A percentile compares a stretch with the other conserved stretches of the same genome.
These are phyloP conservation scores for Eucalyptus curtisii DNA, from an alignment of 345 rosid genomes.

Conservation along the genomic window DNA sequence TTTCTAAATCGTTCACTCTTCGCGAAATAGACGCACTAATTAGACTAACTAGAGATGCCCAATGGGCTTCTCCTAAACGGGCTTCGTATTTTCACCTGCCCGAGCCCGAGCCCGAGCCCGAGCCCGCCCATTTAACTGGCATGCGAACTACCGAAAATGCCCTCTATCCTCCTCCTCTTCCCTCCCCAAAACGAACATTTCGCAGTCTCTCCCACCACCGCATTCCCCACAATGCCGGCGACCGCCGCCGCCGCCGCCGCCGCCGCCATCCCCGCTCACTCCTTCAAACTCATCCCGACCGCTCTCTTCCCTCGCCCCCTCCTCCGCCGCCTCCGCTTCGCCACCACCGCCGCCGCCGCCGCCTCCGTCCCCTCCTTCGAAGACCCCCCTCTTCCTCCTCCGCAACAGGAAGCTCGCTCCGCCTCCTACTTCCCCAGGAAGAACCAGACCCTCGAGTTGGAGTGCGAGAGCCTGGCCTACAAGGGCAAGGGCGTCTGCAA, in stretches of 20 bases:
- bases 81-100: not conserved
- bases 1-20: not conserved
- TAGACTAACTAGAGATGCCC: not conserved
- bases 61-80: not conserved
- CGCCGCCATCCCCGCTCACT: not conserved
- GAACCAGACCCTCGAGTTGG: conserved; percentile 72
- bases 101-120: too few relatives aligned
- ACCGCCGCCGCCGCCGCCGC: not conserved
- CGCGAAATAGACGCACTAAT: not conserved
- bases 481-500: conserved; percentile 86
- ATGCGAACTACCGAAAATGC: not conserved
- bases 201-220: not conserved
- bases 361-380: not conserved
- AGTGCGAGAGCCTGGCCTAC: conserved; percentile 78
- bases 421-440: conserved; percentile 59
- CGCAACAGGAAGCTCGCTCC: not conserved
- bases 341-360: not conserved
- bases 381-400: not conserved
- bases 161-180: not conserved
- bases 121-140: not conserved
- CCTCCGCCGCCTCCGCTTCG: not conserved
- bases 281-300: not conserved
- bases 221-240: not conserved
- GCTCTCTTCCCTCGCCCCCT: not conserved
- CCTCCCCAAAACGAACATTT: not conserved